Base-by-base conservation (phyloP, 495 filamentous ascomycete species). In the Aspergillus nanangensis region DNA sequence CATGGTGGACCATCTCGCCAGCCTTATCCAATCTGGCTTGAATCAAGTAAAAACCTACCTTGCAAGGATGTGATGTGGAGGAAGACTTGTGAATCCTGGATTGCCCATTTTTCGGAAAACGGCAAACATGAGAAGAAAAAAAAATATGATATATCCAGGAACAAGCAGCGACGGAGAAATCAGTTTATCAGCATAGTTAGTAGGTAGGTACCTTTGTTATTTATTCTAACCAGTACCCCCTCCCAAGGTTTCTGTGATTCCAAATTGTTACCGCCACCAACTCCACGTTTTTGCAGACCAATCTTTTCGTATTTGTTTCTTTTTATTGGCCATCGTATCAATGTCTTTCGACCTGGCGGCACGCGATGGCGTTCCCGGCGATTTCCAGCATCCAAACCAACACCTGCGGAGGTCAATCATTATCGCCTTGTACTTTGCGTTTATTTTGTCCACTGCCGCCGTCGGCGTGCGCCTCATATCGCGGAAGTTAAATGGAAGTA, bases 381-480 rank as follows among this genome's bases (percentile, higher is more conserved):
- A 47, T 15, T 52, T 47, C 15, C 17, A 43, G 3, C 43, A 47
- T 29, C 44, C 49, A 22, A 47, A 66, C 27, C 23, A 60, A 27
- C 32, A 35, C 4, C 25, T 66, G 18, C 53, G 53, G 5, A 50
- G 52, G 19, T 52, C 60, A 1, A 50, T 69, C 24, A 62, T 51
- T 3, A 46, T 63, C 13, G 57, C 60, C 2, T 49, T 67, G 3
- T 56, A 52, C 7, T 65, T 67, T 47, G 57, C 61, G 2, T 65
- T 61, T 21, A 46, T 48, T 0, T 22, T 69, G 5, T 57, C 64
- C 8, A 59, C 60, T 1, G 19, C 59, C 5, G 55, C 66, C 10
- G 62, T 68, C 7, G 55, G 10, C 13, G 38, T 71, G 14, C 64
- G 67, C 1, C 41, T 71, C 11, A 5, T 60, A 23, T 53, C 60